phyloP scores from a whole-genome alignment of 176 grass and related monocot species.

The Luzula sylvatica region DNA sequence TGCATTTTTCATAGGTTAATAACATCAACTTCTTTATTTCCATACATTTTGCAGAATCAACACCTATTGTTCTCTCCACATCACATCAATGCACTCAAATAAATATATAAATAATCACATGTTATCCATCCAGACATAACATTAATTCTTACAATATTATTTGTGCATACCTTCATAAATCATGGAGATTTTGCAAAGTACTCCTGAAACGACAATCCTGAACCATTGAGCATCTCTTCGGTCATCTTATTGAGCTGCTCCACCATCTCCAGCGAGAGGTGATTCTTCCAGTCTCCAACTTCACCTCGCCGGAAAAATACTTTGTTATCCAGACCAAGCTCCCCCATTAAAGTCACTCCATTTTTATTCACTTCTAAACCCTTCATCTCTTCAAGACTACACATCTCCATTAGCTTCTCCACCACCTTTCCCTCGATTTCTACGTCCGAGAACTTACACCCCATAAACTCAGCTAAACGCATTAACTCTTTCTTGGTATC shows the following conservation, averaged over 20 bases:
- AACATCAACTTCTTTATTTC: too few species aligned
- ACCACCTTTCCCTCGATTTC: background rate
- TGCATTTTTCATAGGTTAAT: too few species aligned
- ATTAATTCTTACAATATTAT: too few species aligned
- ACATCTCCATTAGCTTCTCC: slow-evolving; percentile 2
- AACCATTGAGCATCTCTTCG: background rate
- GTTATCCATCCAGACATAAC: too few species aligned
- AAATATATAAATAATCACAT: too few species aligned
- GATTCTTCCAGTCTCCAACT: background rate
- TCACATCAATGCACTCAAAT: too few species aligned
- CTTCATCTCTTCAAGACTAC: background rate
- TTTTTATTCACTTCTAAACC: background rate
- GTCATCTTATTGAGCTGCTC: background rate
- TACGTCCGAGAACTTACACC: background rate
- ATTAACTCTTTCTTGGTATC: background rate
- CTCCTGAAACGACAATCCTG: too few species aligned
- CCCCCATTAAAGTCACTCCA: background rate
- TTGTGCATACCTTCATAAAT: too few species aligned
- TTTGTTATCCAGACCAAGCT: background rate
- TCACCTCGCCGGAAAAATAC: slow-evolving; percentile 6
- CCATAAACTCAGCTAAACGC: slow-evolving; percentile 2
- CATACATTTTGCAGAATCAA: too few species aligned
- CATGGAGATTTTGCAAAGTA: background rate
- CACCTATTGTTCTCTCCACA: too few species aligned
- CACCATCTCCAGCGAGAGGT: background rate